These are phyloP conservation scores for Neurospora sp. DNA, from an alignment of 495 filamentous ascomycete species.

Conservation along the genomic window DNA sequence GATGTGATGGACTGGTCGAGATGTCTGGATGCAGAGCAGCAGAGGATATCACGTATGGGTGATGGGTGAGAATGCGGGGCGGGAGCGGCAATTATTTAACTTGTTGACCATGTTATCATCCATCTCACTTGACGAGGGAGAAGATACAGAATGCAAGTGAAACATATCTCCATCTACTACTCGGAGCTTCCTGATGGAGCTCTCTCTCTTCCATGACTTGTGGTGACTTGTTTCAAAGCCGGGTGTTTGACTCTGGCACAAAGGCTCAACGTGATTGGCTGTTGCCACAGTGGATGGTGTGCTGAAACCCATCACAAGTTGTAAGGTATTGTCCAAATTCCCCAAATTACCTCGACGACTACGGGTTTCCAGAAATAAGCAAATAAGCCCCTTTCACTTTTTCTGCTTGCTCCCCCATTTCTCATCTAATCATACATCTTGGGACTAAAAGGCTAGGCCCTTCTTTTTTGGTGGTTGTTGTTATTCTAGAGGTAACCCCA, in stretches of 20 bases:
- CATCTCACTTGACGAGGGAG: not conserved
- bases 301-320: not conserved
- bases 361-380: not conserved
- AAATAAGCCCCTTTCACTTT: not conserved
- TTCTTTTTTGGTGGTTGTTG: not conserved
- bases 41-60: not conserved
- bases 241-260: not conserved
- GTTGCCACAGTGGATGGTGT: not conserved
- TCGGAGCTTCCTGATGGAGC: not conserved
- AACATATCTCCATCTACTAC: not conserved
- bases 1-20: not conserved
- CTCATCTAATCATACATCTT: not conserved
- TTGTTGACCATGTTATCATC: not conserved
- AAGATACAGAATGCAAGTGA: not conserved
- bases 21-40: not conserved
- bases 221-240: not conserved
- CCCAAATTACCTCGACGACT: not conserved
- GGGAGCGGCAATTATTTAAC: not conserved
- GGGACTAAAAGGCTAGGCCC: not conserved
- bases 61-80: not conserved
- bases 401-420: not conserved
- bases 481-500: not conserved
- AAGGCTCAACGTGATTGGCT: not conserved
- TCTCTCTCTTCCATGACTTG: not conserved
- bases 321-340: not conserved